These are phyloP conservation scores for Macrophomina pseudophaseolina DNA, from an alignment of 2,329 filamentous ascomycete genomes.

Conservation along the genomic window DNA sequence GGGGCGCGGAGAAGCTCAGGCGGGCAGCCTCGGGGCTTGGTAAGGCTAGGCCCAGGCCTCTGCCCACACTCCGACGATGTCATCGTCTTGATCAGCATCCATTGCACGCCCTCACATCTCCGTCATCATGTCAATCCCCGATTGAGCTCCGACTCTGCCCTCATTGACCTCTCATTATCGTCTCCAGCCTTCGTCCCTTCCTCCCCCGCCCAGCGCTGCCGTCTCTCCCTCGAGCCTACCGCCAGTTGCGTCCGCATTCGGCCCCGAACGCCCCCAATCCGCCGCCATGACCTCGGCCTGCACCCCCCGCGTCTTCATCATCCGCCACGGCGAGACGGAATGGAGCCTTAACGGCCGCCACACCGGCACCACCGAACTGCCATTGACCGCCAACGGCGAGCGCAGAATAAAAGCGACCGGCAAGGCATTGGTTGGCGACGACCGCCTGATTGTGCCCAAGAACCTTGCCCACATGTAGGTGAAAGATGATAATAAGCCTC, in stretches of 20 bases:
- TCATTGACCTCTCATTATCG: neutral
- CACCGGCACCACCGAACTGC: slow-evolving; percentile 85
- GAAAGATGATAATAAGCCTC: neutral
- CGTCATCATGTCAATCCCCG: slow-evolving; percentile 7
- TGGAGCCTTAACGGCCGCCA: slow-evolving; percentile 84
- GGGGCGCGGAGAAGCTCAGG: slow-evolving; percentile 14
- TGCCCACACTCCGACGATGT: slow-evolving; percentile 6
- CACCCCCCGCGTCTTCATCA: slow-evolving; percentile 57
- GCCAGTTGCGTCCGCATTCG: neutral
- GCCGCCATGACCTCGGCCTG: slow-evolving; percentile 35
- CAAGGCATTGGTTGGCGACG: slow-evolving; percentile 79
- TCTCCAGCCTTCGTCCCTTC: neutral
- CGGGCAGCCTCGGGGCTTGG: neutral
- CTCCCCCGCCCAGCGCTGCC: neutral
- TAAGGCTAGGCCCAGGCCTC: neutral
- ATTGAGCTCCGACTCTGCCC: neutral
- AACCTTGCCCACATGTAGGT: slow-evolving; percentile 82
- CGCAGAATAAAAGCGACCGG: slow-evolving; percentile 67
- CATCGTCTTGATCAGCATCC: slow-evolving; percentile 21
- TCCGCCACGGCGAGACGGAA: slow-evolving; percentile 91
- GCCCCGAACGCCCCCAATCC: neutral
- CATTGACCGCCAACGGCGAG: slow-evolving; percentile 77
- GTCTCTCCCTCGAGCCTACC: no score
- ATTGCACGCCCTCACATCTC: neutral
- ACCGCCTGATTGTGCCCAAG: slow-evolving; percentile 81